Base-by-base conservation (phyloP, 257 asterid genomes). In the Jacaranda copaia region DNA sequence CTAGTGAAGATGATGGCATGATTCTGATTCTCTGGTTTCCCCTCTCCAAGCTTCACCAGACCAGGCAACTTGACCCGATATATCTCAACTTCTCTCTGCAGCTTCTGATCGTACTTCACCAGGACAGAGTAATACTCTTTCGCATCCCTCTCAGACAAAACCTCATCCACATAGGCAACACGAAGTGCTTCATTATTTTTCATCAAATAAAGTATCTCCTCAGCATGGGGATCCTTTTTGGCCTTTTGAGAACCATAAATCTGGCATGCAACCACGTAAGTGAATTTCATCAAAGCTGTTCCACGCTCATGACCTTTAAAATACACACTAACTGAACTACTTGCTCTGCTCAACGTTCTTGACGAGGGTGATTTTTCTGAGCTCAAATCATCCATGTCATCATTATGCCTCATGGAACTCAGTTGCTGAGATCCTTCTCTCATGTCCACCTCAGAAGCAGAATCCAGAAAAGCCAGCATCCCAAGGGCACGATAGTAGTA, bases 131-230 rank as follows among this genome's bases (percentile, higher is more conserved):
- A 96, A 79, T 85, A 96, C 75, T 91, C 94, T 81, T 72, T 86
- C 83, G 84, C 97, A 68, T 91, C 97, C 87, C 98, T 93, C 75
- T 96, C 94, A n/a, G 92, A 76, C 14, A 90, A 73, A 78, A 96
- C 97, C 92, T 96, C 99, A 86, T 96, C 99, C 82, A 96, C 98
- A 85, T 96, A 96, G 71, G 98, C 98, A 84, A 93, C 99, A 64
- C 99, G 97, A 80, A 96, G 99, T 60, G 99, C 97, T 88, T 96
- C 99, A 35, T 96, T 91, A 73, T 45, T 87, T 89, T 87, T 77
- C 99, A 96, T 96, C 88, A 96, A 84, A 81, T 89, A 78, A 84
- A 90, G 88, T 68, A 96, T 96, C 78, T 96, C 99, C 62, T 93
- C 99, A 6, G 99, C 99, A 80, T 57, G 98, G 66, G 97, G 97